A percentile compares a stretch with the other conserved stretches of the same genome.
These are phyloP conservation scores for Gonapodya prolifera DNA, from an alignment of 192 early-diverging fungal species.

Conservation along the genomic window DNA sequence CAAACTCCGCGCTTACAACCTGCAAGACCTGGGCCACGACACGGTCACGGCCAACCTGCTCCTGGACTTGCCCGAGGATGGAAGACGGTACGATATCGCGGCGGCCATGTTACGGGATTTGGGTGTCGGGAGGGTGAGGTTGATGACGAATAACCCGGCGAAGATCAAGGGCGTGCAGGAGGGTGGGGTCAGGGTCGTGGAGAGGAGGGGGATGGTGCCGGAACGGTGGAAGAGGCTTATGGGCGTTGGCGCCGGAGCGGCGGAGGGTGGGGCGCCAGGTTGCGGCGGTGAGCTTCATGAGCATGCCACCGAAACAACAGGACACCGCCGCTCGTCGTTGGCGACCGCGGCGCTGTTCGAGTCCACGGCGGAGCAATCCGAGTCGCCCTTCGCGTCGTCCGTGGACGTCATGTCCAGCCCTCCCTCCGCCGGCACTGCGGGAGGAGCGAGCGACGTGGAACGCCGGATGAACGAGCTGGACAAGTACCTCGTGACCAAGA, in stretches of 20 bases:
- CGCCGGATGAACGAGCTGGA: constrained; percentile 57
- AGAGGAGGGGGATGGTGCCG: constrained; percentile 86
- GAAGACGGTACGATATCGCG: constrained; percentile 82
- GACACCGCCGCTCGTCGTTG: neutral
- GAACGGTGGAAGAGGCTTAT: constrained; percentile 50
- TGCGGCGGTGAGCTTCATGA: no score
- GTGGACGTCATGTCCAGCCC: no score
- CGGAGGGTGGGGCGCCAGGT: no score
- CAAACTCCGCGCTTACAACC: constrained; percentile 93
- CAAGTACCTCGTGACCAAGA: constrained; percentile 77
- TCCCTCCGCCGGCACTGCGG: no score
- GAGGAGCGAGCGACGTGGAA: no score
- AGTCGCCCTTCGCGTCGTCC: no score
- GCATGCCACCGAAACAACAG: neutral
- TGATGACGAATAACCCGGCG: constrained; percentile 93
- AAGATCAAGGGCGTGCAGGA: constrained; percentile 72
- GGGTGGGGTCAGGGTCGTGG: constrained; percentile 60
- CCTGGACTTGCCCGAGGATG: constrained; percentile 81
- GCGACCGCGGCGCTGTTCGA: no score
- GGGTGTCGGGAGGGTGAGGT: constrained; percentile 47
- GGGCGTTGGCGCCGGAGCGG: constrained; percentile 15
- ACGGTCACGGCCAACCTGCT: constrained; percentile 84
- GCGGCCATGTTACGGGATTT: constrained; percentile 78
- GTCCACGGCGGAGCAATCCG: no score
- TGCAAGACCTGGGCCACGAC: constrained; percentile 91